Evolutionary conservation across 2,329 filamentous ascomycete genomes (phyloP).

Genomic region (Thermoascus crustaceus): DNA sequence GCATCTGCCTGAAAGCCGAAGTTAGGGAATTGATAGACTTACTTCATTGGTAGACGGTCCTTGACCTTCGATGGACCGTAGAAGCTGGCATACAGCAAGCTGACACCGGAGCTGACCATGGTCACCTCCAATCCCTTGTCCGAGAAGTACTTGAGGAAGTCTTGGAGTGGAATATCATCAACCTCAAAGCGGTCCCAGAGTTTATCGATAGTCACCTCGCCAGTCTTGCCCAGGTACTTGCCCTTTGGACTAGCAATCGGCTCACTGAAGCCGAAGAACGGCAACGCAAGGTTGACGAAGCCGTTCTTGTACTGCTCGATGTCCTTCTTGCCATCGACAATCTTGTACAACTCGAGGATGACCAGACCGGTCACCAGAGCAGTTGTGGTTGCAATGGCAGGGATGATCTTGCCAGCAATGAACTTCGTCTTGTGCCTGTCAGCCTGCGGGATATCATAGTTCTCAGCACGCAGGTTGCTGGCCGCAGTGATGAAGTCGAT

Average conservation of each 20-base stretch:
- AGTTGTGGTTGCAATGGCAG: conserved; percentile 94
- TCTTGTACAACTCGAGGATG: conserved; percentile 88
- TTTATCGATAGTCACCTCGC: conserved; percentile 78
- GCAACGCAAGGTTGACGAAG: conserved; percentile 90
- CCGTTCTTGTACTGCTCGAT: conserved; percentile 99
- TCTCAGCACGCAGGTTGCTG: conserved; percentile 91
- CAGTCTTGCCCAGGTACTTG: conserved; percentile 69
- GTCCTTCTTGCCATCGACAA: conserved; percentile 91
- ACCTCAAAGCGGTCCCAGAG: conserved; percentile 97
- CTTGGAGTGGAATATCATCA: conserved; percentile 70
- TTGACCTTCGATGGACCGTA: conserved; percentile 75
- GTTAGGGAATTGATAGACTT: conserved; percentile 23
- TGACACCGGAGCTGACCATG: conserved; percentile 97
- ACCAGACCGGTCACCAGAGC: conserved; percentile 92
- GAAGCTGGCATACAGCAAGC: conserved; percentile 88
- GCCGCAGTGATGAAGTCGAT: conserved; percentile 98
- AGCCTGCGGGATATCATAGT: conserved; percentile 91
- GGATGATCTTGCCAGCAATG: conserved; percentile 98
- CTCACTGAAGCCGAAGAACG: conserved; percentile 98
- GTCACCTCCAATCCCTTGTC: conserved; percentile 71
- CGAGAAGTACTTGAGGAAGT: conserved; percentile 77
- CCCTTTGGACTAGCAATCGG: conserved; percentile 91
- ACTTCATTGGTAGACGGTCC: conserved; percentile 67
- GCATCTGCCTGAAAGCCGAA: conserved; percentile 7
- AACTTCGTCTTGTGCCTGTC: conserved; percentile 99